Base-by-base conservation (phyloP, 2,329 filamentous ascomycete genomes). In the Aureobasidium sp. region DNA sequence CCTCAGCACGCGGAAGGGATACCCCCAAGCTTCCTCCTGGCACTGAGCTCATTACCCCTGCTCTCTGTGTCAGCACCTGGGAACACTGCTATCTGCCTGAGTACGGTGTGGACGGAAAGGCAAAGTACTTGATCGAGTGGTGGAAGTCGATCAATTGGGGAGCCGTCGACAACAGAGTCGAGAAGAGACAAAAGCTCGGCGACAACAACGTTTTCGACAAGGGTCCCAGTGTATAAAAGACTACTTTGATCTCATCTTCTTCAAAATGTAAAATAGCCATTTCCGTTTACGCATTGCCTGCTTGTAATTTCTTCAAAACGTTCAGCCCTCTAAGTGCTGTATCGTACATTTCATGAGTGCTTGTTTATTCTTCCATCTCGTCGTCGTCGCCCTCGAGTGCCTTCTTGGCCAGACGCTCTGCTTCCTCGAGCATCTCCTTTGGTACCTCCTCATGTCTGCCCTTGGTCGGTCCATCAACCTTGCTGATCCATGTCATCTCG, bases 401-500 rank as follows among this genome's bases (percentile, higher is more conserved):
- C 77, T 90, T 92, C 85, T 94, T 96, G 57, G 94, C 94, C 77
- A 93, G 84, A 75, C 86, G 87, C 82, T 97, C 91, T 15, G 94
- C 94, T 80, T 97, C 93, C 74, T 96, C 92, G 63, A 87, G 81
- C 70, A 99, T 77, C 68, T 92, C 89, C 81, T 90, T 92, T 63
- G 94, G 94, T 63, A 99, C 94, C 77, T 96, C 91, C 76, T 93
- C 84, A 74, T 99, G 94, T 70, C 87, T 86, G 66, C 94, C 94
- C 80, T 95, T 93, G 66, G 92, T 97, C 39, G 92, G 92, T 5
- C 92, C 93, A 67, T 89, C 85, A 52, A 86, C 77, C 59, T 83
- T 85, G 76, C 92, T 97, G 75, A 97, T 90, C 94, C 94, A 99
- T 64, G 90, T 96, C 92, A 99, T 95, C 81, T 99, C 94, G 64